phyloP scores from a whole-genome alignment of 768 basidiomycete species.

The Solioccasus polychromus region DNA sequence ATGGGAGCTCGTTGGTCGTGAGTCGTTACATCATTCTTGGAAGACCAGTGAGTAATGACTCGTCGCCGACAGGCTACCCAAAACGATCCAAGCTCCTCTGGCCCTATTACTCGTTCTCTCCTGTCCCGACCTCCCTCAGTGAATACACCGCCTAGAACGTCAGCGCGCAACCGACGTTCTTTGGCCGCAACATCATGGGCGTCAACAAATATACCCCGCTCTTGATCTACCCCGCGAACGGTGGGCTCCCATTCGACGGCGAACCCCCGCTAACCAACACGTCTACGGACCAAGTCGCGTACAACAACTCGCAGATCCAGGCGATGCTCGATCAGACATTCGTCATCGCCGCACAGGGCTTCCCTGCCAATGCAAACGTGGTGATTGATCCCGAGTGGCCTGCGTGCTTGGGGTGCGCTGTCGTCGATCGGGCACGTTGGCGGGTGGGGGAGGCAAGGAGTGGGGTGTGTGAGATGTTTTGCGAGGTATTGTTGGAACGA shows the following conservation, averaged over 20 bases:
- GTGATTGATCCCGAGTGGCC: slow-evolving; percentile 42
- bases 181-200: slow-evolving; percentile 38
- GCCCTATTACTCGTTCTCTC: slow-evolving; percentile 33
- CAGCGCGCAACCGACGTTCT: slow-evolving; percentile 41
- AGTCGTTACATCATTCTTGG: not conserved
- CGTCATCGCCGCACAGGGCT: slow-evolving; percentile 42
- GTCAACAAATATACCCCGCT: slow-evolving; percentile 39
- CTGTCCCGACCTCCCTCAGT: slow-evolving; percentile 24
- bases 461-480: slow-evolving; percentile 33
- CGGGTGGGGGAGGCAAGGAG: slow-evolving; percentile 23
- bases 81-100: slow-evolving; percentile 38
- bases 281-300: slow-evolving; percentile 37
- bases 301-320: slow-evolving; percentile 35
- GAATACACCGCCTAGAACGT: slow-evolving; percentile 37
- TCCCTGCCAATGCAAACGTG: slow-evolving; percentile 22
- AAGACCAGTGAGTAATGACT: not conserved
- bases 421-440: slow-evolving; percentile 45
- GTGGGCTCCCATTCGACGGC: slow-evolving; percentile 41
- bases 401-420: slow-evolving; percentile 49
- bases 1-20: slow-evolving; percentile 28
- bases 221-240: slow-evolving; percentile 57
- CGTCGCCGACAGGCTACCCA: slow-evolving; percentile 27
- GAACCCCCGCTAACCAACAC: slow-evolving; percentile 41
- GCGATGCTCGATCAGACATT: slow-evolving; percentile 49
- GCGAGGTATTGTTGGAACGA: slow-evolving; percentile 32